These are phyloP conservation scores for Mentha longifolia DNA, from an alignment of 257 asterid species.

Conservation along the genomic window DNA sequence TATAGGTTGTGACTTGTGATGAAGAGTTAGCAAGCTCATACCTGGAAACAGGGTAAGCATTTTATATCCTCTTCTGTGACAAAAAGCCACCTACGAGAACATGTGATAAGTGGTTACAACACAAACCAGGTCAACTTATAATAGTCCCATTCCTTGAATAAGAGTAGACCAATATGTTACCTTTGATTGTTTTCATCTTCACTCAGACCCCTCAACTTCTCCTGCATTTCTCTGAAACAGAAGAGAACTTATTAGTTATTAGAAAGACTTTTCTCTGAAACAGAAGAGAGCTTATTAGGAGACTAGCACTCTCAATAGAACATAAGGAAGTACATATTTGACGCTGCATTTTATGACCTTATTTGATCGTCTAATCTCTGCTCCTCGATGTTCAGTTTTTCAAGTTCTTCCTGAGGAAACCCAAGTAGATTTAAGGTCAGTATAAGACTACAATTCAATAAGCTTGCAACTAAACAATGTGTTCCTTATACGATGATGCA, in stretches of 20 bases:
- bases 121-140: conserved; percentile 16
- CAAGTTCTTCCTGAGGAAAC: conserved; percentile 63
- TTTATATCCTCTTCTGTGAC: conserved; percentile 91
- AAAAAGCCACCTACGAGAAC: conserved; percentile 73
- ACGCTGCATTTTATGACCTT: conserved; percentile 44
- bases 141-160: conserved; percentile 17
- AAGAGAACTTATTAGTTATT: conserved; percentile 20
- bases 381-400: conserved; percentile 57
- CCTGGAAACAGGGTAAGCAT: conserved; percentile 89
- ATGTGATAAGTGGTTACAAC: conserved; percentile 7
- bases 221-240: conserved; percentile 68
- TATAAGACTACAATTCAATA: conserved; percentile 16
- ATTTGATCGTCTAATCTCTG: conserved; percentile 55
- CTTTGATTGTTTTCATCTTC: conserved; percentile 70
- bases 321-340: background rate
- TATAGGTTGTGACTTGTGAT: background rate
- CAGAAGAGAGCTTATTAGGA: conserved; percentile 17
- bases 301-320: conserved; percentile 18
- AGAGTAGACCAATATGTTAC: conserved; percentile 35
- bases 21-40: conserved; percentile 34
- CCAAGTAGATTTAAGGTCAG: conserved; percentile 30
- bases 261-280: conserved; percentile 51
- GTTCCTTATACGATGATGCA: conserved; percentile 15
- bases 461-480: conserved; percentile 11
- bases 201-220: conserved; percentile 57